Conservation (phyloP, 2,329 filamentous ascomycete genomes). For the Calonectria crousiana region DNA sequence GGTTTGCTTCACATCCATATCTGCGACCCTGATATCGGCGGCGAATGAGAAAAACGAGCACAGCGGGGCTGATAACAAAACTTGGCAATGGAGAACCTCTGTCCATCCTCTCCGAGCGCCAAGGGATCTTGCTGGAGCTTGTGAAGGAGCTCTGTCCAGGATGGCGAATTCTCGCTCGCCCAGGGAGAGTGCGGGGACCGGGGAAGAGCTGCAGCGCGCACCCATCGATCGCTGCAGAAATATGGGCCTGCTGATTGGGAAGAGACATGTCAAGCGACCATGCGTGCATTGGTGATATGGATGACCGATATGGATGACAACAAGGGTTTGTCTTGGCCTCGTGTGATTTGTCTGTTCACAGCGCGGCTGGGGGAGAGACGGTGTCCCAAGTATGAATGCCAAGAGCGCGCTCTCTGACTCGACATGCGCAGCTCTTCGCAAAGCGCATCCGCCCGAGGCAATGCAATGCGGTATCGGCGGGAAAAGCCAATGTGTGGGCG, state of each 20-base stretch:
- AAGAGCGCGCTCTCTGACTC: conserved; percentile 3
- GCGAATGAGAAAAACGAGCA: conserved; percentile 8
- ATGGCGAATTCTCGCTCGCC: neutral
- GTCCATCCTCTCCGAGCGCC: conserved; percentile 10
- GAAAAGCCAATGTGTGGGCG: neutral
- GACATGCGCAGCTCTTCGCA: neutral
- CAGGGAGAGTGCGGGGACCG: conserved; percentile 17
- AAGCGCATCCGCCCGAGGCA: neutral
- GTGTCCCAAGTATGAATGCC: neutral
- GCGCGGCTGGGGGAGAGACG: neutral
- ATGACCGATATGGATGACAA: conserved; percentile 22
- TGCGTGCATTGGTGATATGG: conserved; percentile 8
- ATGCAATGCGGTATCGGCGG: conserved; percentile 1
- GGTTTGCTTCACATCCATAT: conserved; percentile 6
- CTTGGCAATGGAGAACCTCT: conserved; percentile 4
- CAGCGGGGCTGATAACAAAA: conserved; percentile 30
- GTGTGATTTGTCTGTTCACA: conserved; percentile 18
- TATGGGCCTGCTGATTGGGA: conserved; percentile 2
- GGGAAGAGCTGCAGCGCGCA: conserved; percentile 8
- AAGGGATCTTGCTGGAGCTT: conserved; percentile 10
- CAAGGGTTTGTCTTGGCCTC: conserved; percentile 11
- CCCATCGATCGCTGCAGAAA: conserved; percentile 13
- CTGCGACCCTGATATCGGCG: conserved; percentile 18
- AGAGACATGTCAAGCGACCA: neutral
- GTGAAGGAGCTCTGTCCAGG: neutral